Conservation (phyloP, 2,329 filamentous ascomycete species). For the Fusarium sp. region DNA sequence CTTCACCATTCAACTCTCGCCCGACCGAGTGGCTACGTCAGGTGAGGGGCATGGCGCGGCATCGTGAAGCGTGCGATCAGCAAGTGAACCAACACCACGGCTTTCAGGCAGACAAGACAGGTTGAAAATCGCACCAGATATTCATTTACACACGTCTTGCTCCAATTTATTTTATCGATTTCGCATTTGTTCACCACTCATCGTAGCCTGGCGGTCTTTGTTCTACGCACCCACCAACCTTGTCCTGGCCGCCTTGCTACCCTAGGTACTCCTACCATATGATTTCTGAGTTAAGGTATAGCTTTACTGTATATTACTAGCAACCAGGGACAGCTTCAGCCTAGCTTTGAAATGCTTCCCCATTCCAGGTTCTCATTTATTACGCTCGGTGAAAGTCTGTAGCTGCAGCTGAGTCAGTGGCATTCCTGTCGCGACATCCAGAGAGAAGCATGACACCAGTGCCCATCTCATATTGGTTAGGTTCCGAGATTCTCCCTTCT, state of each 20-base stretch:
- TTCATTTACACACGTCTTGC: neutral
- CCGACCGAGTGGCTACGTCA: slow-evolving; percentile 31
- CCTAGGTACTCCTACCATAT: neutral
- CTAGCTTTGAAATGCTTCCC: neutral
- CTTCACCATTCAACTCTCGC: neutral
- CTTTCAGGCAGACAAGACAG: neutral
- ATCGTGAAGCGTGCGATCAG: slow-evolving; percentile 9
- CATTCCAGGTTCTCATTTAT: neutral
- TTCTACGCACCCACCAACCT: neutral
- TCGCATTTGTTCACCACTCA: neutral
- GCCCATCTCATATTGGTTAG: neutral
- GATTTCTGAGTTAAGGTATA: neutral
- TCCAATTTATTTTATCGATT: neutral
- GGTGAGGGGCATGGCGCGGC: slow-evolving; percentile 32
- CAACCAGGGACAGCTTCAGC: neutral
- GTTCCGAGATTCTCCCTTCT: neutral
- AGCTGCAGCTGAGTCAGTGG: neutral
- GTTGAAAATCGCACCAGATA: neutral
- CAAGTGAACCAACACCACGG: neutral
- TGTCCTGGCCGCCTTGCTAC: neutral
- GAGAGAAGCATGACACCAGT: neutral
- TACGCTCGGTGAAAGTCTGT: neutral
- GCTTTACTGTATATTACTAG: neutral
- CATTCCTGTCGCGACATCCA: neutral
- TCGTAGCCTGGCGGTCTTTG: neutral